phyloP scores from a whole-genome alignment of 1,284 basidiomycete species.

The Irpex sp. region DNA sequence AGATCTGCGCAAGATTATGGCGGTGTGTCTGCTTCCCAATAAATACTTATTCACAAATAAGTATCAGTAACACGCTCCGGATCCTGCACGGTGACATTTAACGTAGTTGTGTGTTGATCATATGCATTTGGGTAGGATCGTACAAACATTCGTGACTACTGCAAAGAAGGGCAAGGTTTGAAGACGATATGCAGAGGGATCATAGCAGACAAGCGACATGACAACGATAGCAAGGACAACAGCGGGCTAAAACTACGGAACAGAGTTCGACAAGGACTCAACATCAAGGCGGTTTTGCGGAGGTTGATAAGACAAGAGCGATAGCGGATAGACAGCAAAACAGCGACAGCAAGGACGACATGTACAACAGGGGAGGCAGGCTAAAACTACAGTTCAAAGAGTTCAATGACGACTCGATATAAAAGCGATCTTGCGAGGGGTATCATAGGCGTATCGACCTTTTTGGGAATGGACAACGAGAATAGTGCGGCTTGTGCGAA shows the following conservation, averaged over 20 bases:
- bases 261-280: too few relatives aligned
- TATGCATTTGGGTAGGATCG: background rate
- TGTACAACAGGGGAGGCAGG: too few relatives aligned
- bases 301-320: background rate
- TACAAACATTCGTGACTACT: background rate
- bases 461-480: too few relatives aligned
- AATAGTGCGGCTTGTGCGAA: background rate
- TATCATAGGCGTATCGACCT: too few relatives aligned
- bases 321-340: conserved; percentile 1
- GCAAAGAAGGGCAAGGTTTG: background rate
- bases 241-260: too few relatives aligned
- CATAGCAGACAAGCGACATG: too few relatives aligned
- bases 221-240: too few relatives aligned
- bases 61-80: too few relatives aligned
- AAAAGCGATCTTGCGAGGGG: background rate
- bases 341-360: background rate
- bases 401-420: background rate
- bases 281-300: background rate
- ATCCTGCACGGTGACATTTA: too few relatives aligned
- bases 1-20: conserved; percentile 8
- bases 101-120: too few relatives aligned
- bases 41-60: background rate
- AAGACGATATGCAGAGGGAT: background rate
- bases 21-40: too few relatives aligned
- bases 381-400: background rate